Conservation (phyloP, 148 eudicot species). For the Nepenthes mirabilis region DNA sequence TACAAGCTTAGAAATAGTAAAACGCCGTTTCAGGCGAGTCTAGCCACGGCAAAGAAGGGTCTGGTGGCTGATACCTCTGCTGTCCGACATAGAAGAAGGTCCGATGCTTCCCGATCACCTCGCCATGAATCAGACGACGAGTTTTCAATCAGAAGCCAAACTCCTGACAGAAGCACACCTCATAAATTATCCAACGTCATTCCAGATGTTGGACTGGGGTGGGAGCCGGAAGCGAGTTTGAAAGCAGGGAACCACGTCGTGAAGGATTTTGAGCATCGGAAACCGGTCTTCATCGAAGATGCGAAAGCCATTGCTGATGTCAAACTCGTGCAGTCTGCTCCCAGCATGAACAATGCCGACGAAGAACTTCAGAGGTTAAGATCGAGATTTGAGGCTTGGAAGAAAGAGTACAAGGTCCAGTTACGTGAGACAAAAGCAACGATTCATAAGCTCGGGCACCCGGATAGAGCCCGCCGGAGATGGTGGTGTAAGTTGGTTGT, state of each 20-base stretch:
- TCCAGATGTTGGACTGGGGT: constrained; percentile 19
- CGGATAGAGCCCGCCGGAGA: constrained; percentile 31
- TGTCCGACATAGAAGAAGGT: constrained; percentile 22
- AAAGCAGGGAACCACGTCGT: constrained; percentile 25
- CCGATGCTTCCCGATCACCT: constrained; percentile 24
- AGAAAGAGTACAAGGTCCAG: constrained; percentile 56
- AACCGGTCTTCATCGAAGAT: constrained; percentile 51
- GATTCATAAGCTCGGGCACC: constrained; percentile 29
- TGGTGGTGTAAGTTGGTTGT: constrained; percentile 61
- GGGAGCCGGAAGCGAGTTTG: constrained; percentile 29
- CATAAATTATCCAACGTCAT: constrained; percentile 15
- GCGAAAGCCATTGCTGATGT: constrained; percentile 44
- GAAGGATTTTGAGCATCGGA: constrained; percentile 59
- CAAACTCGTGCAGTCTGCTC: constrained; percentile 13
- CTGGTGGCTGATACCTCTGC: constrained; percentile 25
- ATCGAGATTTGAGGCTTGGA: constrained; percentile 67
- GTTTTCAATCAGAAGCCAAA: constrained; percentile 30
- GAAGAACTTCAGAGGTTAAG: constrained; percentile 63
- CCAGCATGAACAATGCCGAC: constrained; percentile 13
- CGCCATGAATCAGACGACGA: constrained; percentile 45
- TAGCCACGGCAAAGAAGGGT: constrained; percentile 38
- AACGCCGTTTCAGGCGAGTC: constrained; percentile 20
- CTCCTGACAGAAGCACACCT: constrained; percentile 46
- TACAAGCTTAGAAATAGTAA: not conserved
- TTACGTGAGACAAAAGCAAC: constrained; percentile 51